These are phyloP conservation scores for Mycogone perniciosa DNA, from an alignment of 2,329 filamentous ascomycete species.

Conservation along the genomic window DNA sequence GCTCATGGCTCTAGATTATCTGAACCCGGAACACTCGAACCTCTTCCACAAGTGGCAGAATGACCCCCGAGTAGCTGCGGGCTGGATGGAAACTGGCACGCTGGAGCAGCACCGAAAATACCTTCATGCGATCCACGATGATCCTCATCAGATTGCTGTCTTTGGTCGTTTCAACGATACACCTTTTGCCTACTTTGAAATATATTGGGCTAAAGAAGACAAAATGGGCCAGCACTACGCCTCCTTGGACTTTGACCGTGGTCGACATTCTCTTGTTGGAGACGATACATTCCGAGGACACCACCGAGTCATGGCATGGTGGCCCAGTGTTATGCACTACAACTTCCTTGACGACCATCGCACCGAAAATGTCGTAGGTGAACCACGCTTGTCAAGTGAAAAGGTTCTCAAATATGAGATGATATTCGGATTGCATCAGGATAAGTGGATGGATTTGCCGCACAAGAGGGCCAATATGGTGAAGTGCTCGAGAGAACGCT, in stretches of 20 bases:
- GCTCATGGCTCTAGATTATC: slow-evolving; percentile 61
- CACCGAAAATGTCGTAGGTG: slow-evolving; percentile 44
- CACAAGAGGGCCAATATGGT: slow-evolving; percentile 33
- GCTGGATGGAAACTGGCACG: slow-evolving; percentile 71
- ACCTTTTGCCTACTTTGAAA: slow-evolving; percentile 67
- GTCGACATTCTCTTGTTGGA: slow-evolving; percentile 54
- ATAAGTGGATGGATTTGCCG: slow-evolving; percentile 31
- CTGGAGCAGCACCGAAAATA: slow-evolving; percentile 66
- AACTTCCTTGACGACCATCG: slow-evolving; percentile 53
- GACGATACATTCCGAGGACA: slow-evolving; percentile 48
- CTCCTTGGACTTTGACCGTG: slow-evolving; percentile 50
- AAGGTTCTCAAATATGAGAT: slow-evolving; percentile 24
- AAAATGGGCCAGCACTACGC: slow-evolving; percentile 53
- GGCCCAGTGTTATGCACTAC: slow-evolving; percentile 51
- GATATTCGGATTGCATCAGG: slow-evolving; percentile 23
- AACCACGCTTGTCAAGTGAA: slow-evolving; percentile 16
- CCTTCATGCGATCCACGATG: slow-evolving; percentile 57
- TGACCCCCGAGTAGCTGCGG: slow-evolving; percentile 67
- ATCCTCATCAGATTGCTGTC: slow-evolving; percentile 62
- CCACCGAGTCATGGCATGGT: slow-evolving; percentile 52
- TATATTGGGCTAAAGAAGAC: slow-evolving; percentile 65
- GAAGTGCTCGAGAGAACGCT: slow-evolving; percentile 31
- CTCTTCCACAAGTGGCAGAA: slow-evolving; percentile 76
- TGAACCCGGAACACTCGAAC: slow-evolving; percentile 52
- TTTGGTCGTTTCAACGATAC: slow-evolving; percentile 64